phyloP scores from a whole-genome alignment of 2,329 filamentous ascomycete species.

The Thelonectria rubi region DNA sequence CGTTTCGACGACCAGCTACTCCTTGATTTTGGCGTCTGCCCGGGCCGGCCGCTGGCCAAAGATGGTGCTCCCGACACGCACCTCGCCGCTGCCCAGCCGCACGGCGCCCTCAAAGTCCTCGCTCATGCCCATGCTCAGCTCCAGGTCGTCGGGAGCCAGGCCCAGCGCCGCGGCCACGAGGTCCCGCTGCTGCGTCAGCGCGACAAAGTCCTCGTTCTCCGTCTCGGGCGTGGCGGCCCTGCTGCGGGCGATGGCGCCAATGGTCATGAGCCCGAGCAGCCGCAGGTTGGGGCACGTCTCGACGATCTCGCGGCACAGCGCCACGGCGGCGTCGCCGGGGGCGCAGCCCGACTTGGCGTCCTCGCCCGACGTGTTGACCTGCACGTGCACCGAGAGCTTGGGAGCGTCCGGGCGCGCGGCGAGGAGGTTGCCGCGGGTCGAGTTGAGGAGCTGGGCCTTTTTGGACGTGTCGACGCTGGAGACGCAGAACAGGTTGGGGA shows the following conservation, averaged over 20 bases:
- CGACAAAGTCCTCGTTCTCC: conserved; percentile 91
- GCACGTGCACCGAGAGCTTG: conserved; percentile 80
- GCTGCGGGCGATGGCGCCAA: conserved; percentile 90
- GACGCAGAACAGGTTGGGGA: conserved; percentile 90
- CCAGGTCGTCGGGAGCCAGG: conserved; percentile 64
- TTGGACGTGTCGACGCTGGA: conserved; percentile 89
- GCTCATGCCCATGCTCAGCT: conserved; percentile 99
- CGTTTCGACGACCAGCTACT: conserved; percentile 43
- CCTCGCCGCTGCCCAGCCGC: conserved; percentile 83
- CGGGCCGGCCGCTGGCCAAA: conserved; percentile 86
- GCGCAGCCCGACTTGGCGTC: conserved; percentile 83
- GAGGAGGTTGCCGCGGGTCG: conserved; percentile 71
- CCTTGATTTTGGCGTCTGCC: conserved; percentile 76
- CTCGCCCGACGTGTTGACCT: conserved; percentile 95
- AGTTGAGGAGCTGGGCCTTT: conserved; percentile 85
- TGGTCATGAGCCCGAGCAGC: conserved; percentile 92
- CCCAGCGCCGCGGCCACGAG: conserved; percentile 65
- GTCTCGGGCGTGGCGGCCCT: conserved; percentile 75
- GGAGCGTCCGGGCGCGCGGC: conserved; percentile 49
- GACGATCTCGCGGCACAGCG: conserved; percentile 75
- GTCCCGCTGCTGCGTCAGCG: conserved; percentile 75
- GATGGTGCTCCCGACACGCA: conserved; percentile 91
- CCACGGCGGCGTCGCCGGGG: conserved; percentile 68
- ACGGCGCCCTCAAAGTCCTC: conserved; percentile 94
- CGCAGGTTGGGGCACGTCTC: conserved; percentile 76